These are phyloP conservation scores for Salicornia ramosissima DNA, from an alignment of 148 eudicot species.

Conservation along the genomic window DNA sequence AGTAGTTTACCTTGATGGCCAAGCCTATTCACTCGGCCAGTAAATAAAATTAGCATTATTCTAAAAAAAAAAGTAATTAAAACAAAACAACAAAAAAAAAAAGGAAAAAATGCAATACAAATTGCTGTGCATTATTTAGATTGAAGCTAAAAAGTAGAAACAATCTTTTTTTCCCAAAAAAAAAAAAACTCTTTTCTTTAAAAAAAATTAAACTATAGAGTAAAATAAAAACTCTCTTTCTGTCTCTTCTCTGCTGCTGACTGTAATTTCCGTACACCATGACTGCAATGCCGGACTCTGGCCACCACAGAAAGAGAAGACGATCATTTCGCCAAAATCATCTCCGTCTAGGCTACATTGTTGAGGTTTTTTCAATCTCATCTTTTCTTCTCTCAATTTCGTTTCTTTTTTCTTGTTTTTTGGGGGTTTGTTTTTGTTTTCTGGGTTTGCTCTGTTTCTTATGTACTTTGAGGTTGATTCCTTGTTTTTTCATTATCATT, in stretches of 20 bases:
- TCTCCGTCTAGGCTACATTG: slow-evolving; percentile 17
- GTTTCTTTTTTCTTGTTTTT: background rate
- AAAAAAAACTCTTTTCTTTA: background rate
- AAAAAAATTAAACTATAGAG: no score
- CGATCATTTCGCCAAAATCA: background rate
- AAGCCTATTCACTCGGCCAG: no score
- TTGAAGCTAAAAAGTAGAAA: no score
- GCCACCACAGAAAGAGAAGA: slow-evolving; percentile 14
- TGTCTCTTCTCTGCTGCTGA: slow-evolving; percentile 19
- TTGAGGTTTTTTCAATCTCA: slow-evolving; percentile 33
- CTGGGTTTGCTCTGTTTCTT: slow-evolving; percentile 9
- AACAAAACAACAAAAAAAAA: no score
- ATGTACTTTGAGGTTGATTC: background rate
- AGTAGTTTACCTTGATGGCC: no score
- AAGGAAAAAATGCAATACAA: no score
- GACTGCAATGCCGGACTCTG: slow-evolving; percentile 30
- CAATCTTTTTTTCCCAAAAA: background rate
- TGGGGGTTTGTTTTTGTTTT: background rate
- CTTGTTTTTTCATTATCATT: background rate
- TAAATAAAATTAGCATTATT: no score
- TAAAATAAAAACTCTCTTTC: background rate
- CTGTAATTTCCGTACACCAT: slow-evolving; percentile 1
- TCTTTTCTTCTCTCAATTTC: background rate
- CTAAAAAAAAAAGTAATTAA: no score
- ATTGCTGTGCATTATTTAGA: no score